Evolutionary conservation across 176 grass and related monocot species (phyloP).

Genomic region (Dactylis glomerata): DNA sequence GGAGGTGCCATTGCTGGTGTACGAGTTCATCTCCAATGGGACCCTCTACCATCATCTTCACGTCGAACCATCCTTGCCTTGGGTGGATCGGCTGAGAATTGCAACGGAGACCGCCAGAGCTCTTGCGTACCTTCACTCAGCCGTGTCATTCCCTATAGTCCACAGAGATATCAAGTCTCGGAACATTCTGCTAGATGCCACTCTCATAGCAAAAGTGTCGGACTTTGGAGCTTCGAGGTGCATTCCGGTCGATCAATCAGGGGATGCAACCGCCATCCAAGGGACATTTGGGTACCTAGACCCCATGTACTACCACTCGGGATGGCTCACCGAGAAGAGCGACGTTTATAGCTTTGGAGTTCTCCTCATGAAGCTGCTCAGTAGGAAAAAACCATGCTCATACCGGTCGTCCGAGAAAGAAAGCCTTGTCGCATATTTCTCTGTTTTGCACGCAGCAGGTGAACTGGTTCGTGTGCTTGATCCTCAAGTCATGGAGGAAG

Average conservation of each 20-base stretch:
- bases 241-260: conserved; percentile 40
- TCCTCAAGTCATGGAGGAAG: neutral
- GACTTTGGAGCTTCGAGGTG: conserved; percentile 64
- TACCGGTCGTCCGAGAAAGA: neutral
- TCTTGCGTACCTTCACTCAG: conserved; percentile 3
- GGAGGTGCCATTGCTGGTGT: conserved; percentile 43
- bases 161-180: conserved; percentile 35
- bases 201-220: conserved; percentile 37
- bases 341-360: conserved; percentile 53
- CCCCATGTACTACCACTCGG: conserved; percentile 43
- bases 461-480: neutral
- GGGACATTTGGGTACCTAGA: conserved; percentile 58
- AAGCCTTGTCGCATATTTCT: neutral
- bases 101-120: neutral
- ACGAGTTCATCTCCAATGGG: conserved; percentile 58
- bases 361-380: conserved; percentile 51
- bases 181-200: conserved; percentile 17
- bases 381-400: conserved; percentile 29
- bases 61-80: conserved; percentile 16
- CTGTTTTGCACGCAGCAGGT: neutral
- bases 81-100: neutral
- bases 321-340: conserved; percentile 45
- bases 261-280: conserved; percentile 38
- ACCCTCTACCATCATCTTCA: conserved; percentile 50
- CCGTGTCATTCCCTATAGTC: neutral